These are phyloP conservation scores for Picea abies DNA, from an alignment of 83 land plant genomes.

Conservation along the genomic window DNA sequence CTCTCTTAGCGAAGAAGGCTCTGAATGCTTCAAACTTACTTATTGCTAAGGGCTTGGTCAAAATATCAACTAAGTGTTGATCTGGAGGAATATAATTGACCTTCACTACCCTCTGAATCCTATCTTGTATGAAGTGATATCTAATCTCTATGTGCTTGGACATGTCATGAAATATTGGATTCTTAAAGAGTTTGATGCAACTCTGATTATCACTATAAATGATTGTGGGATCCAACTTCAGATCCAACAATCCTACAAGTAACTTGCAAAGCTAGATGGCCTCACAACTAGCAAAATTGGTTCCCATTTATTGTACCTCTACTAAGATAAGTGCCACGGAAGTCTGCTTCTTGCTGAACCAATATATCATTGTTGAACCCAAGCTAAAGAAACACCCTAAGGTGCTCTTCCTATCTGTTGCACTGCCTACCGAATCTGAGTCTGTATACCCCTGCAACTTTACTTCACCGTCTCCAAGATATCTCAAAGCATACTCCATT, in stretches of 20 bases:
- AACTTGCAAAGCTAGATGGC: neutral
- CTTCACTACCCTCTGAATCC: neutral
- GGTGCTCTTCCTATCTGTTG: neutral
- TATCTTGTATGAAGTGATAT: neutral
- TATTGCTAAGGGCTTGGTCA: neutral
- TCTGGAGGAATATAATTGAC: neutral
- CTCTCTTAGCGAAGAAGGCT: too few relatives aligned
- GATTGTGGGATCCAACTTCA: neutral
- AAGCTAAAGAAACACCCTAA: neutral
- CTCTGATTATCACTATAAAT: neutral
- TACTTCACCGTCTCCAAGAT: neutral
- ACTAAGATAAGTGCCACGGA: neutral
- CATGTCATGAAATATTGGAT: neutral
- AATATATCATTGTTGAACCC: neutral
- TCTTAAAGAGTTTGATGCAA: neutral
- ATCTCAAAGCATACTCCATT: neutral
- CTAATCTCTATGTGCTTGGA: neutral
- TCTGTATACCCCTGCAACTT: neutral
- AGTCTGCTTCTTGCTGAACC: neutral
- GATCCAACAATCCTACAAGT: neutral
- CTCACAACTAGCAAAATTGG: neutral
- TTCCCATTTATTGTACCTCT: neutral
- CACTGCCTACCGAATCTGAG: neutral
- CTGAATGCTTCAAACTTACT: too few relatives aligned
- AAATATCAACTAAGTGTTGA: neutral